Percentiles rank a stretch among this genome's conserved stretches.
Evolutionary conservation across 352 stramenopile genomes (phyloP).

Genomic region (Phytophthora pinifolia): DNA sequence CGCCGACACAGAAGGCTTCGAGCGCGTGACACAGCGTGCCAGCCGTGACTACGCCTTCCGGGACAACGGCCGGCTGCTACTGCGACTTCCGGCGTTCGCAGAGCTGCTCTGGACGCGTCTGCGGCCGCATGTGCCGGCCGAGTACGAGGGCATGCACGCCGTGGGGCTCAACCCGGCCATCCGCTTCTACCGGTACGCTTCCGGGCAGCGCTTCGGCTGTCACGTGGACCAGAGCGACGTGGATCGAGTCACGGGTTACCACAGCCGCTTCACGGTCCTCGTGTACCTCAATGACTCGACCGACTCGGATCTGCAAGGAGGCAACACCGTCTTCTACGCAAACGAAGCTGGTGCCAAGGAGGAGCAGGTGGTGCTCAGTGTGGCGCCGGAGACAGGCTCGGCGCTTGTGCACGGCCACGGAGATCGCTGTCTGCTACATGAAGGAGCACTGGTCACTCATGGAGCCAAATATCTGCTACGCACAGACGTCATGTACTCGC

Average conservation of each 20-base stretch:
- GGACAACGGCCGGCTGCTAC: slow-evolving; percentile 74
- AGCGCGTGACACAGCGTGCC: slow-evolving; percentile 69
- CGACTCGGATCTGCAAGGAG: slow-evolving; percentile 72
- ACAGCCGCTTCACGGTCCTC: slow-evolving; percentile 82
- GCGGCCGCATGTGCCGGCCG: slow-evolving; percentile 44
- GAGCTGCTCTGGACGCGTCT: slow-evolving; percentile 71
- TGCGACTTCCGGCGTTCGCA: slow-evolving; percentile 62
- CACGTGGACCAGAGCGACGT: slow-evolving; percentile 87
- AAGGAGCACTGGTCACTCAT: slow-evolving; percentile 59
- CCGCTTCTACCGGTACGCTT: slow-evolving; percentile 76
- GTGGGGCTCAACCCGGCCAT: slow-evolving; percentile 71
- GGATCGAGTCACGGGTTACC: slow-evolving; percentile 61
- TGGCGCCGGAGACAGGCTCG: slow-evolving; percentile 63
- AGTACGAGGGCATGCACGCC: slow-evolving; percentile 68
- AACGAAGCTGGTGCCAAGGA: slow-evolving; percentile 44
- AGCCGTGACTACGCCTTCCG: slow-evolving; percentile 67
- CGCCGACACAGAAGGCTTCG: slow-evolving; percentile 55
- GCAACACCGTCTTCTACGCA: slow-evolving; percentile 74
- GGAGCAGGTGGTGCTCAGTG: slow-evolving; percentile 52
- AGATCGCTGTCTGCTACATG: slow-evolving; percentile 75
- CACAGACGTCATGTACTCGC: slow-evolving; percentile 83
- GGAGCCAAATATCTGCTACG: slow-evolving; percentile 77
- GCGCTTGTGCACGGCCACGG: slow-evolving; percentile 76
- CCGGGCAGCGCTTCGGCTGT: slow-evolving; percentile 73
- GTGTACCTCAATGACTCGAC: slow-evolving; percentile 78